Evolutionary conservation across 1,284 basidiomycete genomes (phyloP), one percentile per base, ranked within the genome.

Genomic region (Pyrrhoderma noxium): DNA sequence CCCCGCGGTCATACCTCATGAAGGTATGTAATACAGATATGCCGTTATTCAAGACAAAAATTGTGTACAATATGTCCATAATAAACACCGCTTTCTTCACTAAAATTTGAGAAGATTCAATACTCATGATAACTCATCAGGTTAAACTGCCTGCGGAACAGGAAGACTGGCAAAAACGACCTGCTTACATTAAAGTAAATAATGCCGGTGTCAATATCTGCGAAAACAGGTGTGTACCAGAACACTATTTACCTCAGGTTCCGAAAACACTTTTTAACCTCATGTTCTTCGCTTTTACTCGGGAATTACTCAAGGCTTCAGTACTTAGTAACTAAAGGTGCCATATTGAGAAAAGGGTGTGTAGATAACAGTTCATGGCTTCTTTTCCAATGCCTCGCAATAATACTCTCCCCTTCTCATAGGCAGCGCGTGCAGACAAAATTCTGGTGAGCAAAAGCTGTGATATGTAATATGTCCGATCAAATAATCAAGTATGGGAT

Each of bases 81-180:
- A 11, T 11, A 31, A 31, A 31, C 11, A 31, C 27, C 27, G 27
- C 27, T 31, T 31, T 11, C 11, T 31, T 31, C 27, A 31, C 27
- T 31, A 31, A 5, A 11, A 31, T 31, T 31, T 31, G 11, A 5
- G 11, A 31, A 31, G 11, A 31, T 5, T 31, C 27, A 31, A 11
- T 31, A 31, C 27, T 31, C 11, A 31, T 5, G 27, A 31, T 31
- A 31, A 31, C 5, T 11, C 11, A 31, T 31, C 34, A 85, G 82
- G 88, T 89, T 54, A 90, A 90, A 64, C 74, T 90, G 18, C 88
- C 87, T 44, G 88, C 87, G 36, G 86, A 89, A 48, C 74, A 75
- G 54, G 84, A 89, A 60, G 88, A 91, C 64, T 81, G 78, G 70
- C 67, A 80, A 61, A 86, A 82, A 62, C 74, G 89, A n/a, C 89